Evolutionary conservation across 2,329 filamentous ascomycete species (phyloP), one percentile per base, ranked within the genome.

Genomic region (Eurotiales sp.): DNA sequence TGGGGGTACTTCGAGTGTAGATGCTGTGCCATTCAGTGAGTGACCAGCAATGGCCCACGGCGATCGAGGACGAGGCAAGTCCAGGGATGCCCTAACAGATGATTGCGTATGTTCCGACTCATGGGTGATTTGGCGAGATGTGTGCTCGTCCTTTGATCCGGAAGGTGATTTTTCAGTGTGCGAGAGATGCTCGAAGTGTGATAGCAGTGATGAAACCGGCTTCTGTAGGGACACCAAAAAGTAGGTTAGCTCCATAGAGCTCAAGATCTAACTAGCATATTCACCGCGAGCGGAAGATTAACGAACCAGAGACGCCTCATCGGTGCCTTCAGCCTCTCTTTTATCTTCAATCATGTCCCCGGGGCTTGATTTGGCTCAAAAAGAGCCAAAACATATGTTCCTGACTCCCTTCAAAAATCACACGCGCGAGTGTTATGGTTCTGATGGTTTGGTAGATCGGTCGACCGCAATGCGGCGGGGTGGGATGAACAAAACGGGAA

Each of bases 171-270:
- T 46, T 12, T 19, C 45, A 51, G 62, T 58, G 53, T 69, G 65
- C 34, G 72, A 65, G n/a, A 77, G 68, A 23, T 70, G 70, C 54
- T 77, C 74, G 50, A 77, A 77, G 55, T 76, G 73, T 25, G 74
- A 76, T 41, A 73, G 64, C 17, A 77, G 64, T 25, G 74, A 76
- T 17, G 74, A 77, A 4, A 77, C 74, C 3, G 74, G 73, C 64
- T 67, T 72, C 71, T 75, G 57, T 45, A 56, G 45, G 14, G 12
- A 15, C 15, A 29, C 36, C 34, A 11, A 51, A 23, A 19, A 44
- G 48, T 48, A 55, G 44, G 61, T 55, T 37, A 55, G 56, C 30
- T 29, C 19, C 17, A 15, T 23, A n/a, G 11, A 21, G 45, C 15
- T 17, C 32, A 48, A 12, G 8, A 27, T 46, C 15, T 27, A 27